Conservation (phyloP, 1,284 basidiomycete genomes). For the Malassezia caprae region DNA sequence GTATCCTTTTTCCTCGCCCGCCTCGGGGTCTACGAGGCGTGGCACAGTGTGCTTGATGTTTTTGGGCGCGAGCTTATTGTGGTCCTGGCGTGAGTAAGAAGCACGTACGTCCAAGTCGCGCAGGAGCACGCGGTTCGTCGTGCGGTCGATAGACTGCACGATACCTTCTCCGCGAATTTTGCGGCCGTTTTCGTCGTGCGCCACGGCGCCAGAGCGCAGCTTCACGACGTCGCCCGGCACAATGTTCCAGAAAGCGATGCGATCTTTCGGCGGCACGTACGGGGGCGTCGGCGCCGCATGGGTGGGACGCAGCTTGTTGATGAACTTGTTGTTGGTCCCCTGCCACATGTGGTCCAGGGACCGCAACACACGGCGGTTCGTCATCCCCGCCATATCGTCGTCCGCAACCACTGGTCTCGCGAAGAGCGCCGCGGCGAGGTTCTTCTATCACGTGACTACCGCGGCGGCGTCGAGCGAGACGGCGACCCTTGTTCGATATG, state of each 20-base stretch:
- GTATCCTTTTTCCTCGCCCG: constrained; percentile 32
- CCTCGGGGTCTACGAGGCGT: constrained; percentile 29
- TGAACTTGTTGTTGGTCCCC: constrained; percentile 37
- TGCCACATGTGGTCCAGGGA: constrained; percentile 46
- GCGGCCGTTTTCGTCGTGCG: constrained; percentile 22
- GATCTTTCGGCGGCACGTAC: constrained; percentile 49
- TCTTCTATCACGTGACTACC: not conserved
- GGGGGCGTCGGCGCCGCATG: constrained; percentile 37
- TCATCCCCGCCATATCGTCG: constrained; percentile 10
- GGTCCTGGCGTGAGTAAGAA: constrained; percentile 13
- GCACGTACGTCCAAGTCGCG: constrained; percentile 26
- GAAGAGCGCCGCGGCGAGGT: not conserved
- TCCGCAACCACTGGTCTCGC: not conserved
- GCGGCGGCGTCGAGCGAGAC: not conserved
- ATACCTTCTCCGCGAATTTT: constrained; percentile 40
- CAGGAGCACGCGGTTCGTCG: constrained; percentile 40
- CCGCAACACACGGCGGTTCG: constrained; percentile 36
- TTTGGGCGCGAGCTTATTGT: constrained; percentile 39
- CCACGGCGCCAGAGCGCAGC: constrained; percentile 39
- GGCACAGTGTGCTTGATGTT: constrained; percentile 34
- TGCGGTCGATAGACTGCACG: constrained; percentile 35
- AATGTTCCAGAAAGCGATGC: constrained; percentile 50
- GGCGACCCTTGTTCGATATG: not conserved
- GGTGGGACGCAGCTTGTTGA: constrained; percentile 36
- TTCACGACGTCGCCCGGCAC: constrained; percentile 48